A percentile compares a stretch with the other conserved stretches of the same genome.
Evolutionary conservation across 805 yeast genomes (phyloP).

Genomic region (Monosporozyma yasuniensis): DNA sequence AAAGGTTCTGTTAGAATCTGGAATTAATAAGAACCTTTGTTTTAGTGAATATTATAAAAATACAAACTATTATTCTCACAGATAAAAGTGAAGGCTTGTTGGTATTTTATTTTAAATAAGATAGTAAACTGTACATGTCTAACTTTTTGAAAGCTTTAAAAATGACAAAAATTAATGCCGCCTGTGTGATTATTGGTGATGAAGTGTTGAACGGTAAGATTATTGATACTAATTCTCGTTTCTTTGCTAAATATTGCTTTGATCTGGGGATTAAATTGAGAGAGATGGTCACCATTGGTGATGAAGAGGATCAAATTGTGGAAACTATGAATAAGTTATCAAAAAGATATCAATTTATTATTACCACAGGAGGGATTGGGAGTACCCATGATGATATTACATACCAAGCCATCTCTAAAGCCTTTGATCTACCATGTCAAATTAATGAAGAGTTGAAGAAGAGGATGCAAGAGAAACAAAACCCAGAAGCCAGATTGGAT

Average conservation of each 20-base stretch:
- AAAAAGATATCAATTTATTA: conserved; percentile 52
- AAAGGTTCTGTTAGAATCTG: background rate
- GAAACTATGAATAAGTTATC: conserved; percentile 39
- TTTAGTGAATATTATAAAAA: too few species aligned
- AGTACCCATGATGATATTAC: conserved; percentile 90
- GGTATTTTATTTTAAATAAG: background rate
- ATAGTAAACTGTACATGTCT: background rate
- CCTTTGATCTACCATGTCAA: conserved; percentile 42
- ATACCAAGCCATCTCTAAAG: conserved; percentile 62
- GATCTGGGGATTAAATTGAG: conserved; percentile 55
- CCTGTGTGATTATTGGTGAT: conserved; percentile 57
- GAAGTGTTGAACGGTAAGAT: conserved; percentile 84
- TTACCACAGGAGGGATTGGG: conserved; percentile 64
- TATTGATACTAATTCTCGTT: conserved; percentile 64
- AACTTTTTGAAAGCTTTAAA: background rate
- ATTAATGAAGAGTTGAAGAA: conserved; percentile 50
- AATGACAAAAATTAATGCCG: conserved; percentile 22
- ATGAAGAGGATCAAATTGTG: conserved; percentile 57
- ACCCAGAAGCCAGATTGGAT: conserved; percentile 28
- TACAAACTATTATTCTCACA: background rate
- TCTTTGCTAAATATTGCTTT: conserved; percentile 66
- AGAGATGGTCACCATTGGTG: conserved; percentile 67
- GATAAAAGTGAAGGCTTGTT: background rate
- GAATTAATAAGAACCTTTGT: background rate
- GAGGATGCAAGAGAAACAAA: conserved; percentile 46